Evolutionary conservation across 2,329 filamentous ascomycete genomes (phyloP), one percentile per base, ranked within the genome.

Genomic region (Ceratocystis huliohia): DNA sequence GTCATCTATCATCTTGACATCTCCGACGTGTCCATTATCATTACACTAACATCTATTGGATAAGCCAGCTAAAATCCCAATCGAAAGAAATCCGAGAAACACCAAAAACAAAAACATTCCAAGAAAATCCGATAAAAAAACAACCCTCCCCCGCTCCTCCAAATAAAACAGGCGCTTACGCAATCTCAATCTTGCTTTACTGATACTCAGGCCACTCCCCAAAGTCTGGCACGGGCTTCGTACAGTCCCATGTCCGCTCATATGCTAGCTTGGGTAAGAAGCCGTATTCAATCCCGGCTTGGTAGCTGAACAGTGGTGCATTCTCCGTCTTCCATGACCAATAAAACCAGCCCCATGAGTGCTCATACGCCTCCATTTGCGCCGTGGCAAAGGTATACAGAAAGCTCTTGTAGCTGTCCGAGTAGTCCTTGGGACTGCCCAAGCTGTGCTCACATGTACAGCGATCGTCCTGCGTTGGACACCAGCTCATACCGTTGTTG

Each of bases 251-350:
- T 6, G 75, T 74, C 15, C 79, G 77, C 20, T 77, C 73, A 72
- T 83, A 84, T 1, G 82, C 82, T 72, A 81, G 79, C 30, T 74
- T 72, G 0, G 88, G 88, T 75, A 91, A 73, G 46, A 85, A 86
- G 0, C 84, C 84, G 1, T 81, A 81, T 37, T 77, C 75, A 68
- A 85, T 74, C 0, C 85, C 87, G 48, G 78, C 77, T 73, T 85
- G 80, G 76, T 86, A 88, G 73, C 86, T 89, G 88, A 88, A 91
- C 75, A 91, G 88, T 46, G 81, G 78, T n/a, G 85, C 84, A 62
- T 75, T 79, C 75, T 91, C 88, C 13, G 87, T 90, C 73, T 85
- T 79, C 88, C 88, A 91, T 3, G 88, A 90, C 88, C 88, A 91
- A 73, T 91, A 91, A 71, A 91, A 89, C 88, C 88, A 91, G 28